phyloP scores from a whole-genome alignment of 2,329 filamentous ascomycete genomes.

The Aspergillus niger region DNA sequence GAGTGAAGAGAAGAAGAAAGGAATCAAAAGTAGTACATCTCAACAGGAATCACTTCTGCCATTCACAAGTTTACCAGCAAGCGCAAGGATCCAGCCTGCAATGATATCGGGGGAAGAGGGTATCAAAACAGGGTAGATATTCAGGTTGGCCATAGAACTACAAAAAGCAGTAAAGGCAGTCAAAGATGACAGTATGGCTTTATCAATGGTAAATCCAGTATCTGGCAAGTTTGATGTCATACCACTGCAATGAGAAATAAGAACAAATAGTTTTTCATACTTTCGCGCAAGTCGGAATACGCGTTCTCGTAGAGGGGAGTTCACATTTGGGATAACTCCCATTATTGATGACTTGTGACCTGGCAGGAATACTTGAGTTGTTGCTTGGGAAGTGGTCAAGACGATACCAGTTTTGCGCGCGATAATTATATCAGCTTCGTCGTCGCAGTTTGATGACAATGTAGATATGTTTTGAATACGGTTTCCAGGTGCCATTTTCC shows the following conservation, averaged over 20 bases:
- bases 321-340: constrained; percentile 22
- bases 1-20: too few relatives aligned
- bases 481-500: background rate
- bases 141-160: constrained; percentile 18
- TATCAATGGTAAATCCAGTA: constrained; percentile 12
- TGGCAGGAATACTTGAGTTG: constrained; percentile 71
- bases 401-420: constrained; percentile 70
- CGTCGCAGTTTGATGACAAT: background rate
- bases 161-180: constrained; percentile 30
- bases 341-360: constrained; percentile 48
- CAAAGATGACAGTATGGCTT: constrained; percentile 18
- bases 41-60: too few relatives aligned
- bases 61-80: constrained; percentile 38
- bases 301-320: constrained; percentile 56
- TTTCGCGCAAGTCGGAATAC: constrained; percentile 56
- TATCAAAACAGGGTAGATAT: constrained; percentile 19
- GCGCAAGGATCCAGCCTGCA: constrained; percentile 57
- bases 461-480: background rate
- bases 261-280: constrained; percentile 68
- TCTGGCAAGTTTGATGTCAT: constrained; percentile 26
- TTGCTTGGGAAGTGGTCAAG: constrained; percentile 68
- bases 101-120: constrained; percentile 40
- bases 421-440: constrained; percentile 66
- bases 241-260: constrained; percentile 55
- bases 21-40: background rate